Evolutionary conservation across 2,329 filamentous ascomycete genomes (phyloP).

Genomic region (Penicillium griseofulvum): DNA sequence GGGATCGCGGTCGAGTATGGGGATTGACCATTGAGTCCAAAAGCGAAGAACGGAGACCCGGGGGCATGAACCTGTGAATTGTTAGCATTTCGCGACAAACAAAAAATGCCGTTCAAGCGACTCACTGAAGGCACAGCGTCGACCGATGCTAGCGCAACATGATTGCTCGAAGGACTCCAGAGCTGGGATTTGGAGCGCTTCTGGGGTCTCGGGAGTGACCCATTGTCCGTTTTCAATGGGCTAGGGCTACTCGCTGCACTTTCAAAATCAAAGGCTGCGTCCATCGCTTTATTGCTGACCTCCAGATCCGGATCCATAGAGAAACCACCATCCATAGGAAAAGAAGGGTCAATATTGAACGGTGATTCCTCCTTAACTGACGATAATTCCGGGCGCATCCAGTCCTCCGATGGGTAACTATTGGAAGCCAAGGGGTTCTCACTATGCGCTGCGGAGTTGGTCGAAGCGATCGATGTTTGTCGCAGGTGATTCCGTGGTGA

Average conservation of each 20-base stretch:
- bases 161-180: constrained; percentile 26
- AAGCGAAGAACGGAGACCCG: constrained; percentile 34
- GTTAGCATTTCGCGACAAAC: constrained; percentile 2
- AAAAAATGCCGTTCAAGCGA: not conserved
- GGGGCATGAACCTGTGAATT: constrained; percentile 23
- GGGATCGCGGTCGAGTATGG: constrained; percentile 35
- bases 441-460: constrained; percentile 40
- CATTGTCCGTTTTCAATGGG: constrained; percentile 35
- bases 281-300: constrained; percentile 48
- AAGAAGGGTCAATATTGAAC: constrained; percentile 39
- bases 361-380: constrained; percentile 41
- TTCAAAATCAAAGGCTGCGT: constrained; percentile 50
- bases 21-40: constrained; percentile 38
- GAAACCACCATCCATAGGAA: constrained; percentile 34
- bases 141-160: constrained; percentile 7
- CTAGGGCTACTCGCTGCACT: constrained; percentile 49
- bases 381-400: constrained; percentile 37
- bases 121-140: constrained; percentile 32
- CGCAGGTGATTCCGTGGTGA: constrained; percentile 43
- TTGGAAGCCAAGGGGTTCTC: constrained; percentile 36
- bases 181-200: constrained; percentile 28
- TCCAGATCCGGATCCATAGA: constrained; percentile 41
- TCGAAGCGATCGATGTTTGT: constrained; percentile 42
- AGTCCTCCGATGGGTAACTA: constrained; percentile 37
- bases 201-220: constrained; percentile 22